These are phyloP conservation scores for Rhizoclosmatium sp. DNA, from an alignment of 192 early-diverging fungal genomes.

Conservation along the genomic window DNA sequence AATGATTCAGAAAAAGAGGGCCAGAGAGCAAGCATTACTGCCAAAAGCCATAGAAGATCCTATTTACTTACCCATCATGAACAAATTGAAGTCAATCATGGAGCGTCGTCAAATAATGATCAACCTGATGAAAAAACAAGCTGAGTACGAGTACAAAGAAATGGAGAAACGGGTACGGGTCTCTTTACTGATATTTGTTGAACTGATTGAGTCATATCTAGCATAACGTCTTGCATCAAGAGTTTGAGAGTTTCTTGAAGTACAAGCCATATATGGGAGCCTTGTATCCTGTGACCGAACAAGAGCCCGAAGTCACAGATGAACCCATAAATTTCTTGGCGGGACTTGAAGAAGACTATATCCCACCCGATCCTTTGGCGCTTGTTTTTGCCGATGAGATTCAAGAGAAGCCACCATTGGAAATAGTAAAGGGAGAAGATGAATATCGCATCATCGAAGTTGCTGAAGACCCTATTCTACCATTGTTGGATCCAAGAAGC, in stretches of 20 bases:
- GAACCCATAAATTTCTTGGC: background rate
- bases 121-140: background rate
- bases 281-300: background rate
- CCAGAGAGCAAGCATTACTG: background rate
- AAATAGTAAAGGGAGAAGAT: conserved; percentile 10
- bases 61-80: conserved; percentile 10
- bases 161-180: conserved; percentile 17
- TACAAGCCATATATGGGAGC: conserved; percentile 35
- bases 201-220: conserved; percentile 7
- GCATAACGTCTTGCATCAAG: conserved; percentile 26
- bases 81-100: conserved; percentile 22
- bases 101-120: conserved; percentile 14
- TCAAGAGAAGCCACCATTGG: background rate
- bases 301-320: background rate
- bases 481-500: conserved; percentile 26
- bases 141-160: conserved; percentile 19
- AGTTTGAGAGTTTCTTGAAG: conserved; percentile 19
- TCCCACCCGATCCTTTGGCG: conserved; percentile 27
- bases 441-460: conserved; percentile 32
- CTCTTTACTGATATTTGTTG: background rate
- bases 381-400: background rate
- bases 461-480: conserved; percentile 18
- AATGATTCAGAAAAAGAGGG: background rate
- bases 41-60: background rate
- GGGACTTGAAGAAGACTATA: conserved; percentile 8